Conservation (phyloP, 495 filamentous ascomycete species). For the Antarctomyces pellizariae region DNA sequence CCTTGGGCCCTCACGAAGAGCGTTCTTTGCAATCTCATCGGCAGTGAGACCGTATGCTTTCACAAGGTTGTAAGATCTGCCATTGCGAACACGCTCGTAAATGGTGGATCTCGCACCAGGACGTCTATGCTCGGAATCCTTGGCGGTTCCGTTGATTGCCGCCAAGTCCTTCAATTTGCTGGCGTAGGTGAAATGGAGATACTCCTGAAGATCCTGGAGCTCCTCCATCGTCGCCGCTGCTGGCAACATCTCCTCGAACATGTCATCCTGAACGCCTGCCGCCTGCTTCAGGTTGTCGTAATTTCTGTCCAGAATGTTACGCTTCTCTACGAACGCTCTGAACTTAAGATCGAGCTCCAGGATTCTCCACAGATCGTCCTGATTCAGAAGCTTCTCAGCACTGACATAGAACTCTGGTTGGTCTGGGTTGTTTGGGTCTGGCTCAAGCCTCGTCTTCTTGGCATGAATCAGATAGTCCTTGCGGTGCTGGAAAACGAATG, state of each 20-base stretch:
- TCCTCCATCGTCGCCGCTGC: conserved; percentile 69
- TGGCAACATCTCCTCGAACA: conserved; percentile 60
- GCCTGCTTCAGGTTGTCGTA: conserved; percentile 44
- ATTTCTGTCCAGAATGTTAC: conserved; percentile 53
- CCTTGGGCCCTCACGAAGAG: conserved; percentile 47
- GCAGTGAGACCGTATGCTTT: conserved; percentile 77
- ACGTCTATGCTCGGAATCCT: conserved; percentile 41
- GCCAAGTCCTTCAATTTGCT: conserved; percentile 55
- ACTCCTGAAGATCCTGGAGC: conserved; percentile 88
- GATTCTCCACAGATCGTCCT: conserved; percentile 85
- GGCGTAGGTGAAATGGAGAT: conserved; percentile 85
- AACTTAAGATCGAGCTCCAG: conserved; percentile 89
- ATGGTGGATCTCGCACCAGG: conserved; percentile 51
- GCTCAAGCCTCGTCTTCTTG: conserved; percentile 36
- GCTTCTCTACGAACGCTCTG: conserved; percentile 71
- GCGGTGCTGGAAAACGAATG: conserved; percentile 93
- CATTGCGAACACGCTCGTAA: conserved; percentile 63
- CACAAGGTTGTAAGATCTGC: conserved; percentile 60
- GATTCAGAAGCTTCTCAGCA: conserved; percentile 73
- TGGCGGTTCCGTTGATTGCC: conserved; percentile 29
- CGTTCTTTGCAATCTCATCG: conserved; percentile 68
- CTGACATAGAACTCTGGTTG: conserved; percentile 47
- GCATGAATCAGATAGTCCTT: conserved; percentile 95
- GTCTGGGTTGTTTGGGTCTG: conserved; percentile 30
- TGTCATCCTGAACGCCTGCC: conserved; percentile 27